phyloP scores from a whole-genome alignment of 2,329 filamentous ascomycete species.

The Fusarium chuoi region DNA sequence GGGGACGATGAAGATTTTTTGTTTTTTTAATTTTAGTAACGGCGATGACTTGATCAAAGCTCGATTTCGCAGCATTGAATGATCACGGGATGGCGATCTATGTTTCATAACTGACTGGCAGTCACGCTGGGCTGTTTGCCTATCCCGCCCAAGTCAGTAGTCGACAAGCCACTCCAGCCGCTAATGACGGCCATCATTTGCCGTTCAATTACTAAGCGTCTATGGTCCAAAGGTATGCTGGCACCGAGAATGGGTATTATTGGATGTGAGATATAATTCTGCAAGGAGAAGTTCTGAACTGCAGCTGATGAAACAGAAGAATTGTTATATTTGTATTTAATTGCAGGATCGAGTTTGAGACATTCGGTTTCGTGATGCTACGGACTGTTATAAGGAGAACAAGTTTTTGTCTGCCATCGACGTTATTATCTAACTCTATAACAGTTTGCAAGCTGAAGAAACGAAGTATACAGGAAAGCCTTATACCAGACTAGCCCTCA shows the following conservation, averaged over 20 bases:
- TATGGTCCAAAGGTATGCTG: accelerated
- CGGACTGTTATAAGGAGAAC: accelerated
- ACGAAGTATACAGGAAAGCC: accelerated
- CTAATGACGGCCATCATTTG: not conserved
- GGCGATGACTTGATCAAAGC: not conserved
- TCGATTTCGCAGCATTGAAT: too few species aligned
- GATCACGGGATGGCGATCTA: not conserved
- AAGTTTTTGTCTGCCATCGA: accelerated
- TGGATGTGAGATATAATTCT: accelerated
- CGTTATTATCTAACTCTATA: too few species aligned
- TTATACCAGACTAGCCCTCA: not conserved
- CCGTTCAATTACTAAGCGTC: too few species aligned
- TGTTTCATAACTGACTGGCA: not conserved
- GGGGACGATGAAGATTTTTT: not conserved
- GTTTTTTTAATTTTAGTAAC: not conserved
- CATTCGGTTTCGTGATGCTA: too few species aligned
- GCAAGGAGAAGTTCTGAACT: accelerated
- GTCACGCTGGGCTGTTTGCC: too few species aligned
- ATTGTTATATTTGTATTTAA: accelerated
- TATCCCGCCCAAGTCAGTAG: not conserved
- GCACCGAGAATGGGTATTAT: not conserved
- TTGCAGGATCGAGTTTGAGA: not conserved
- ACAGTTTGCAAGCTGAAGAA: not conserved
- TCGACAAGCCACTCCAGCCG: not conserved
- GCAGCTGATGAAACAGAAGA: not conserved